Evolutionary conservation across 176 grass and related monocot species (phyloP).

Genomic region (Bolboschoenus planiculmis): DNA sequence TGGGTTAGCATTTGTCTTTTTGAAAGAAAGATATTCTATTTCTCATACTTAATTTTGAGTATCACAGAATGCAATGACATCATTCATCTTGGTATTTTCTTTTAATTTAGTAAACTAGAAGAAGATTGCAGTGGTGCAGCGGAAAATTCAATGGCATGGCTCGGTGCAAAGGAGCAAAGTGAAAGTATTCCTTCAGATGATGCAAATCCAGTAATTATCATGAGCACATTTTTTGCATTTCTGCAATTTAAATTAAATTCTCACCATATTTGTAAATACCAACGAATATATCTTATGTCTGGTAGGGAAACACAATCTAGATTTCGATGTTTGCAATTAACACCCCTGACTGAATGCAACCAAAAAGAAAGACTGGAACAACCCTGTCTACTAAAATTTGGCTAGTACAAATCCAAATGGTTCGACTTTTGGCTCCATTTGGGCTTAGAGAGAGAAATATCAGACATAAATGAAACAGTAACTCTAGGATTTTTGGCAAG

Average conservation of each 20-base stretch:
- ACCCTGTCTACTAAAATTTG: not conserved
- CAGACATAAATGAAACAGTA: not conserved
- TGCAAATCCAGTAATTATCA: not conserved
- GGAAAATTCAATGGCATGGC: not conserved
- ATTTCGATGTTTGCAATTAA: not conserved
- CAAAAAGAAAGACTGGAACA: not conserved
- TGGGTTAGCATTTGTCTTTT: slow-evolving; percentile 37
- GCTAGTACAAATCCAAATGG: not conserved
- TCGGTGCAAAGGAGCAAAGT: not conserved
- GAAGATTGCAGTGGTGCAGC: not conserved
- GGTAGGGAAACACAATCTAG: not conserved
- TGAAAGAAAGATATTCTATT: not conserved
- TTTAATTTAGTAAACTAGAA: slow-evolving; percentile 3
- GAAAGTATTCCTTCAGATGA: not conserved
- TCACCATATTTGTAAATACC: not conserved
- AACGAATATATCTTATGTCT: not conserved
- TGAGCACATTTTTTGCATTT: not conserved
- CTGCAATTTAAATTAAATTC: not conserved
- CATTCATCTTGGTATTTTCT: not conserved
- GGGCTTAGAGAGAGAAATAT: not conserved
- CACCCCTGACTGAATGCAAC: not conserved
- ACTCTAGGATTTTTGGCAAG: not conserved
- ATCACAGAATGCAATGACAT: not conserved
- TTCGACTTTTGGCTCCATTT: not conserved
- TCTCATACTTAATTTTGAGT: not conserved